Evolutionary conservation across 441 rosid species (phyloP).

Genomic region (Sinapis alba): DNA sequence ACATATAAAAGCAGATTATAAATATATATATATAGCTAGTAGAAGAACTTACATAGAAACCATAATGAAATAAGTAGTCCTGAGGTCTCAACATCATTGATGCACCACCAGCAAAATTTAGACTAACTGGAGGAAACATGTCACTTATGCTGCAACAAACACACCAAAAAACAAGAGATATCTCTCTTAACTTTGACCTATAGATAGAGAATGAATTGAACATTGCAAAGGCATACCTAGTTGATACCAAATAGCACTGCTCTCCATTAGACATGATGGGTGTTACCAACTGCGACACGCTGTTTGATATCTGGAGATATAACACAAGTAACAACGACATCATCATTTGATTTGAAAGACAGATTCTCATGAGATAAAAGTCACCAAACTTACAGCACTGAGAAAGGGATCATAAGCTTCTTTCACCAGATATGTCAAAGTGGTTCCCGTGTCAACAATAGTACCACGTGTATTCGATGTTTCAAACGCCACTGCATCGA

Average conservation of each 20-base stretch:
- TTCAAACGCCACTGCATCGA: conserved; percentile 53
- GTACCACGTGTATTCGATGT: conserved; percentile 63
- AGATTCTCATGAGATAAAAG: background rate
- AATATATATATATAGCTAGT: background rate
- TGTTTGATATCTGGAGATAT: conserved; percentile 48
- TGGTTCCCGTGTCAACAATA: conserved; percentile 77
- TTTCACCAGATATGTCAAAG: conserved; percentile 71
- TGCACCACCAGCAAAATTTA: conserved; percentile 72
- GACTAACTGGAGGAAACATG: conserved; percentile 60
- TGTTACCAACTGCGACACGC: conserved; percentile 59
- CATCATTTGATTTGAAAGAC: conserved; percentile 15
- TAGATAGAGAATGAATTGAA: conserved; percentile 7
- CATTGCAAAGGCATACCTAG: conserved; percentile 53
- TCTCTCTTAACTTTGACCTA: background rate
- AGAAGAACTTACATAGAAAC: conserved; percentile 66
- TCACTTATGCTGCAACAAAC: conserved; percentile 50
- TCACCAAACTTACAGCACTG: conserved; percentile 55
- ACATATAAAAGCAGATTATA: background rate
- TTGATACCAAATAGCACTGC: conserved; percentile 64
- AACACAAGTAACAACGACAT: background rate
- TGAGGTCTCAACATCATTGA: conserved; percentile 67
- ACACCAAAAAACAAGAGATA: background rate
- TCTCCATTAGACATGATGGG: conserved; percentile 63
- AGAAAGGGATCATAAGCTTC: conserved; percentile 72
- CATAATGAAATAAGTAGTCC: conserved; percentile 61